Percentiles rank a stretch among this genome's conserved stretches.
Conservation (phyloP, 73 alveolate genomes). For the Blepharisma stoltei region DNA sequence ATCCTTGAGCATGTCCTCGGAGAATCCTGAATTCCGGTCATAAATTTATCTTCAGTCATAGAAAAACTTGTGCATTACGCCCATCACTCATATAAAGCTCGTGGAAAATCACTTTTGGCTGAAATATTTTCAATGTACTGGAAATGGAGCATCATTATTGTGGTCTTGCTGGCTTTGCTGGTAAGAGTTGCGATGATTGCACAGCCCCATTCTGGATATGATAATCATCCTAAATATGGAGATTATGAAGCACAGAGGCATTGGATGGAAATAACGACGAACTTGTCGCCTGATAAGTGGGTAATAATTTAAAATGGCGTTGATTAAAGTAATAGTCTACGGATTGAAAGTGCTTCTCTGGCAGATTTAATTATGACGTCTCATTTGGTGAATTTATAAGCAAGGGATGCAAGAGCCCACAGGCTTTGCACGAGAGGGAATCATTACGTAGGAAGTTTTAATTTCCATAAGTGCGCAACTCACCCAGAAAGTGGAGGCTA, state of each 20-base stretch:
- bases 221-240: conserved; percentile 79
- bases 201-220: conserved; percentile 56
- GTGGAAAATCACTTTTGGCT: background rate
- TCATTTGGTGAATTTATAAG: no score
- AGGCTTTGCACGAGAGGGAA: no score
- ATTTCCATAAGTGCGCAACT: no score
- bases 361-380: no score
- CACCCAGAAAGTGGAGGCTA: no score
- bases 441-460: no score
- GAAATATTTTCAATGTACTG: background rate
- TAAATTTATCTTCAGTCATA: background rate
- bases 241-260: conserved; percentile 94
- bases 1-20: conserved; percentile 2
- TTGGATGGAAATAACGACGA: conserved; percentile 91
- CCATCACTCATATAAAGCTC: background rate
- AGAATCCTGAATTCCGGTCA: background rate
- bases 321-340: no score
- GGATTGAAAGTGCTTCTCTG: no score
- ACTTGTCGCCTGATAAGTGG: conserved; percentile 70
- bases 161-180: background rate
- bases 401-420: no score
- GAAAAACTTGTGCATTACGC: background rate
- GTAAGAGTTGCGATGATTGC: background rate
- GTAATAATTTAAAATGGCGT: no score
- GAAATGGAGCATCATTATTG: background rate